These are phyloP conservation scores for Cryptosporidium baileyi DNA, from an alignment of 169 alveolate genomes.

Conservation along the genomic window DNA sequence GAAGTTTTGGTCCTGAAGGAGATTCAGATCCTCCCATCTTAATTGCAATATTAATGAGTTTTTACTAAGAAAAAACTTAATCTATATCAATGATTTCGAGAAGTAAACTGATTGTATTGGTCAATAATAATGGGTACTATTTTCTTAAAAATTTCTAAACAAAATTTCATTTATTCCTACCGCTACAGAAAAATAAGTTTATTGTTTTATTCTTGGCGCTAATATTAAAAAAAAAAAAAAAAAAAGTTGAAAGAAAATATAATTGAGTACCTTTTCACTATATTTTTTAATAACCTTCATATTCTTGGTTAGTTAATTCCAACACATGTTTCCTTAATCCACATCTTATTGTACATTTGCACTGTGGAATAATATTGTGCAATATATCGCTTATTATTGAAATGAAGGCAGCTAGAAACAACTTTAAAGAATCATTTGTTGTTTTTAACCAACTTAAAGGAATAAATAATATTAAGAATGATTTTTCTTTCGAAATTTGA, in stretches of 20 bases:
- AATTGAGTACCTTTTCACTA: too few relatives aligned
- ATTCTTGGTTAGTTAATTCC: slow-evolving; percentile 39
- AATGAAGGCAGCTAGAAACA: slow-evolving; percentile 13
- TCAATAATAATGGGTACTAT: too few relatives aligned
- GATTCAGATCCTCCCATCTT: slow-evolving; percentile 53
- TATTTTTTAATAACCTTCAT: slow-evolving; percentile 29
- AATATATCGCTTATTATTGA: background rate
- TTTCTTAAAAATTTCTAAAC: too few relatives aligned
- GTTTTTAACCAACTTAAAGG: slow-evolving; percentile 48
- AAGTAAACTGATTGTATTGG: too few relatives aligned
- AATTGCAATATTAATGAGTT: too few relatives aligned
- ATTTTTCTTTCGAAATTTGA: too few relatives aligned
- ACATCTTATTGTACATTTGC: slow-evolving; percentile 53
- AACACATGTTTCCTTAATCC: slow-evolving; percentile 37
- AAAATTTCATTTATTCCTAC: too few relatives aligned
- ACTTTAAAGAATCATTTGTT: slow-evolving; percentile 8
- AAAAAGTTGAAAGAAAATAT: background rate
- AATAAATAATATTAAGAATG: background rate
- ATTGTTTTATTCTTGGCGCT: slow-evolving; percentile 9
- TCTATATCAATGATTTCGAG: too few relatives aligned
- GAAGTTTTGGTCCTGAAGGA: slow-evolving; percentile 57
- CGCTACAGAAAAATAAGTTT: background rate
- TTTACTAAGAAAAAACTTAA: too few relatives aligned
- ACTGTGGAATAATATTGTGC: slow-evolving; percentile 20
- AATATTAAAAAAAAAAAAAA: background rate